Percentiles rank a stretch among this genome's conserved stretches.
phyloP scores from a whole-genome alignment of 1,284 basidiomycete species.

The Salmacisia buchloeana region DNA sequence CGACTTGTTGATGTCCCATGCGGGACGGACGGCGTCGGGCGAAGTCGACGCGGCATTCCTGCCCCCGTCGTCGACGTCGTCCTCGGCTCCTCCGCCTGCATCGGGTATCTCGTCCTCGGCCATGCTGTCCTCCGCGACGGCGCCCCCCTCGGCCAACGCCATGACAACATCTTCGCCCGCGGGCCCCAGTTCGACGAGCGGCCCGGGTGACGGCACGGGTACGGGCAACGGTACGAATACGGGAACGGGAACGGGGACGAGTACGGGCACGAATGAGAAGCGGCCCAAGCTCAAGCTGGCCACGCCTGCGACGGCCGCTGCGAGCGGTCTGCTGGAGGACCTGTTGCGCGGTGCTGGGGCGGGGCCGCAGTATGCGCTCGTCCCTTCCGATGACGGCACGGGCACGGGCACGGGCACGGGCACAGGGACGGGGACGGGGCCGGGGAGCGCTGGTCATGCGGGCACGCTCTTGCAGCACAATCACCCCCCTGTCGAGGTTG shows the following conservation, averaged over 20 bases:
- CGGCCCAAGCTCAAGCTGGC: neutral
- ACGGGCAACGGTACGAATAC: neutral
- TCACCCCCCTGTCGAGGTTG: neutral
- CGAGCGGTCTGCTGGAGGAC: neutral
- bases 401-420: no score
- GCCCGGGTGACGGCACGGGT: no score
- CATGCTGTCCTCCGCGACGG: neutral
- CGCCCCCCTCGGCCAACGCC: neutral
- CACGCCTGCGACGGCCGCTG: neutral
- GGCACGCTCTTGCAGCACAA: neutral
- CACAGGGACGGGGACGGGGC: no score
- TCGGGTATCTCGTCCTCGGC: neutral
- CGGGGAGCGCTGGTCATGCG: no score
- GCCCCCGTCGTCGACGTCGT: neutral
- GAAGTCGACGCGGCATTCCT: no score
- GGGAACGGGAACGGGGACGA: no score
- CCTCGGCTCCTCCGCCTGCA: neutral
- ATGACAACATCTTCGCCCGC: no score
- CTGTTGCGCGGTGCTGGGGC: neutral
- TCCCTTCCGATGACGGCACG: neutral
- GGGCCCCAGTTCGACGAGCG: no score
- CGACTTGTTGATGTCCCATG: neutral
- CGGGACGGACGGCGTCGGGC: neutral
- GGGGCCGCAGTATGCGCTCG: neutral
- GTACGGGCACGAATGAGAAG: constrained; percentile 6